Base-by-base conservation (phyloP, 306 rosid genomes). In the Cucurbita ficifolia region DNA sequence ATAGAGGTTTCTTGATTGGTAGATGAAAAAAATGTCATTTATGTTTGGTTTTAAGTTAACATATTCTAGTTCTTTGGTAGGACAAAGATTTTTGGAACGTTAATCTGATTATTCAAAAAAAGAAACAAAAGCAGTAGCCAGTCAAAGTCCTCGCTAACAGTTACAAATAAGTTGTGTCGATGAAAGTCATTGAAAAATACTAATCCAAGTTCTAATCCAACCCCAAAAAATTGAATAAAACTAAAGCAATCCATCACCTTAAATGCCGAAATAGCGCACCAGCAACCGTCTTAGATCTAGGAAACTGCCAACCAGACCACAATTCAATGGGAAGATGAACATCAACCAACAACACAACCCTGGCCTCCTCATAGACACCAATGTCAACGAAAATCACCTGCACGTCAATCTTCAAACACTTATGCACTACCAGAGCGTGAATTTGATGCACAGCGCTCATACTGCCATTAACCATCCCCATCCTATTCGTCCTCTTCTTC, bases 261-360 rank as follows among this genome's bases (percentile, higher is more conserved):
- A 94, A 79, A 78, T 94, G 97, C 63, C 82, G 70, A 63, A 91
- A 91, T 48, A 94, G 75, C 0, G 96, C 89, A 2, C 85, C 97
- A 8, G 96, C 97, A 1, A 85, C 55, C 16, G 91, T 33, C 1
- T 84, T 87, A 0, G 79, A 83, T 55, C 18, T 79, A 4, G 97
- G 96, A 33, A 91, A 94, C 87, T 94, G 97, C 97, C 98, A 87
- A 0, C 97, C 97, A 39, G 84, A 76, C 92, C 86, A 86, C 13
- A 85, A 36, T 50, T 57, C 80, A 75, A 83, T 4, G 0, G 97
- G 92, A 11, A 94, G 81, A 63, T 85, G 84, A 22, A 87, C 97
- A 70, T 94, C 98, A 5, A 94, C 83, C 22, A 94, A 76, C 1
- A 94, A 29, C 57, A 86, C 96, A 29, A 69, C 96, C 86, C 94